Percentiles rank a stretch among this genome's conserved stretches.
phyloP scores from a whole-genome alignment of 73 alveolate genomes.

The Uronychia binucleata region DNA sequence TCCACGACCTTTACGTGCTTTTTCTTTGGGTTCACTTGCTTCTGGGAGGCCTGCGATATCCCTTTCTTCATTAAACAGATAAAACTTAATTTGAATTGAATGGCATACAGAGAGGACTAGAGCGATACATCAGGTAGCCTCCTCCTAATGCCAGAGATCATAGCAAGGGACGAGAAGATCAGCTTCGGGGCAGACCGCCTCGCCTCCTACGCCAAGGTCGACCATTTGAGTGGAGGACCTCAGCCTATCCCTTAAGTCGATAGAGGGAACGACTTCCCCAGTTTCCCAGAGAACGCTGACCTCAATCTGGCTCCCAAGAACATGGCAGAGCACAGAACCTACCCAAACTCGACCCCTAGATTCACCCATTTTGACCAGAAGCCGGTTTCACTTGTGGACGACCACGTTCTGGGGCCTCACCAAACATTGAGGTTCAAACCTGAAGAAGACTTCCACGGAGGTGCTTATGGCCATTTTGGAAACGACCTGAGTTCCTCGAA shows the following conservation, averaged over 20 bases:
- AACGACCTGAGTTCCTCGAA: not conserved
- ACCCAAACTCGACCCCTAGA: not conserved
- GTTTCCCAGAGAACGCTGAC: not conserved
- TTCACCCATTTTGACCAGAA: not conserved
- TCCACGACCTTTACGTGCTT: not conserved
- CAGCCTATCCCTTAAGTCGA: not conserved
- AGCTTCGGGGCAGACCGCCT: not conserved
- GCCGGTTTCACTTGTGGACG: not conserved
- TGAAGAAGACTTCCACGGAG: not conserved
- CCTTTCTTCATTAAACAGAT: not conserved
- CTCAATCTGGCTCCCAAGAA: not conserved
- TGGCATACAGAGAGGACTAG: not conserved
- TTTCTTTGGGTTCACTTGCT: not conserved
- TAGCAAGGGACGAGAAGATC: not conserved
- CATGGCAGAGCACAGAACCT: not conserved
- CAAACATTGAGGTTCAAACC: not conserved
- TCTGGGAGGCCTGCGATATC: not conserved
- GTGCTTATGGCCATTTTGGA: not conserved
- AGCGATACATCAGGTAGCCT: not conserved
- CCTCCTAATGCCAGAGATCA: not conserved
- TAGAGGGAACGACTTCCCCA: not conserved
- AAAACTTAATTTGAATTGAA: not conserved
- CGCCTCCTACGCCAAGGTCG: not conserved
- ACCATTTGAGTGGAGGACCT: conserved; percentile 1
- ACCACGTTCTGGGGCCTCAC: not conserved